Conservation (phyloP, 352 stramenopile genomes). For the Pythium aphanidermatum region DNA sequence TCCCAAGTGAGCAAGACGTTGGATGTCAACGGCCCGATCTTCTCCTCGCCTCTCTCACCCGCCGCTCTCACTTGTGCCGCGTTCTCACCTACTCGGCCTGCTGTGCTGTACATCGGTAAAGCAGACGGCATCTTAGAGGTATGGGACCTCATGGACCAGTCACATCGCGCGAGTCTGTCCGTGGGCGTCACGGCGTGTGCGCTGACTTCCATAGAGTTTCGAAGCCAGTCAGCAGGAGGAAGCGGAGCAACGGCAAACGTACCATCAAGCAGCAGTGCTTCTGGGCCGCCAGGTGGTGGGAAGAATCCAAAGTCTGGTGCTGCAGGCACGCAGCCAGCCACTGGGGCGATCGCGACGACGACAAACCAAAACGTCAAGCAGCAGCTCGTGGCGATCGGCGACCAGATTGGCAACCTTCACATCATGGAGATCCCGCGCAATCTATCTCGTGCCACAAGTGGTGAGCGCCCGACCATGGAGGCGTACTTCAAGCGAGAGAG, state of each 20-base stretch:
- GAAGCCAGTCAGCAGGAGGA: slow-evolving; percentile 18
- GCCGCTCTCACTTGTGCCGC: slow-evolving; percentile 75
- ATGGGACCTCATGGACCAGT: slow-evolving; percentile 93
- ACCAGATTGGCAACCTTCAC: slow-evolving; percentile 90
- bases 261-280: slow-evolving; percentile 7
- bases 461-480: slow-evolving; percentile 78
- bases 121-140: slow-evolving; percentile 88
- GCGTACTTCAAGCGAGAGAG: slow-evolving; percentile 90
- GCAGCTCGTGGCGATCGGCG: slow-evolving; percentile 88
- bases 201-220: slow-evolving; percentile 86
- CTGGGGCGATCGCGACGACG: slow-evolving; percentile 8
- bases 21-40: slow-evolving; percentile 70
- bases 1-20: slow-evolving; percentile 28
- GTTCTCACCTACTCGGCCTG: slow-evolving; percentile 87
- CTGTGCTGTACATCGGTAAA: slow-evolving; percentile 86
- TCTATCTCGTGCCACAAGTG: slow-evolving; percentile 70
- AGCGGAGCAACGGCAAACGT: slow-evolving; percentile 5
- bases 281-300: not conserved
- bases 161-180: slow-evolving; percentile 74
- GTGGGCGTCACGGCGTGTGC: slow-evolving; percentile 80
- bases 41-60: slow-evolving; percentile 76
- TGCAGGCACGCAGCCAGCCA: not conserved
- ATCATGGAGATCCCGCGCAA: slow-evolving; percentile 90
- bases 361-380: slow-evolving; percentile 56
- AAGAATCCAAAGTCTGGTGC: slow-evolving; percentile 12